phyloP scores from a whole-genome alignment of 441 rosid species.

The Aleurites moluccanus region DNA sequence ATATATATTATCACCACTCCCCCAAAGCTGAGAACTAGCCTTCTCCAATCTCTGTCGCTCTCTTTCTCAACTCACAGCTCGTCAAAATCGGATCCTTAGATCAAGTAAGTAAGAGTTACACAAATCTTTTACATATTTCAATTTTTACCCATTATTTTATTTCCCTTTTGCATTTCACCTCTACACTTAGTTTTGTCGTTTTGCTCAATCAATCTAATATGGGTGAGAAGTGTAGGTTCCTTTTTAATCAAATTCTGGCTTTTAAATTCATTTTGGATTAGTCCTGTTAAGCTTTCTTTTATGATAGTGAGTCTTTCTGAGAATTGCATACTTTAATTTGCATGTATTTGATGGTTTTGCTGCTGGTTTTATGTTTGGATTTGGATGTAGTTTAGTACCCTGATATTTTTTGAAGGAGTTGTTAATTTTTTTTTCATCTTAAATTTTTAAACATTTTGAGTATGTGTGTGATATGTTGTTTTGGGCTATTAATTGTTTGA shows the following conservation, averaged over 20 bases:
- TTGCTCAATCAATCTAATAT: too few relatives aligned
- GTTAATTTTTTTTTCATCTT: background rate
- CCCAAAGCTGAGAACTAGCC: background rate
- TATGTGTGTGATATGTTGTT: background rate
- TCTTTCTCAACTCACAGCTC: background rate
- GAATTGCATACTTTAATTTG: background rate
- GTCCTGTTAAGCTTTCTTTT: background rate
- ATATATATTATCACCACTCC: background rate
- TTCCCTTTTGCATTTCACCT: background rate
- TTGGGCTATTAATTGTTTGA: background rate
- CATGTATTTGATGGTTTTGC: background rate
- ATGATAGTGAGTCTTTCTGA: background rate
- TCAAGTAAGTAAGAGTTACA: background rate
- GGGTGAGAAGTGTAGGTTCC: too few relatives aligned
- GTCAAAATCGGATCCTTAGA: background rate
- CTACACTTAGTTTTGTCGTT: too few relatives aligned
- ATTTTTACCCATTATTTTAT: background rate
- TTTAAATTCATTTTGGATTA: background rate
- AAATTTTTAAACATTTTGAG: too few relatives aligned
- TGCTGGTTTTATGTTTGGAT: background rate
- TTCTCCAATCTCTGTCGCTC: background rate
- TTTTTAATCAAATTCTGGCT: too few relatives aligned
- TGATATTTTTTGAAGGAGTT: too few relatives aligned
- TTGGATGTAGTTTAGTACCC: background rate
- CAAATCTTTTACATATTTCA: background rate